phyloP scores from a whole-genome alignment of 441 rosid species.

The Theobroma grandiflorum region DNA sequence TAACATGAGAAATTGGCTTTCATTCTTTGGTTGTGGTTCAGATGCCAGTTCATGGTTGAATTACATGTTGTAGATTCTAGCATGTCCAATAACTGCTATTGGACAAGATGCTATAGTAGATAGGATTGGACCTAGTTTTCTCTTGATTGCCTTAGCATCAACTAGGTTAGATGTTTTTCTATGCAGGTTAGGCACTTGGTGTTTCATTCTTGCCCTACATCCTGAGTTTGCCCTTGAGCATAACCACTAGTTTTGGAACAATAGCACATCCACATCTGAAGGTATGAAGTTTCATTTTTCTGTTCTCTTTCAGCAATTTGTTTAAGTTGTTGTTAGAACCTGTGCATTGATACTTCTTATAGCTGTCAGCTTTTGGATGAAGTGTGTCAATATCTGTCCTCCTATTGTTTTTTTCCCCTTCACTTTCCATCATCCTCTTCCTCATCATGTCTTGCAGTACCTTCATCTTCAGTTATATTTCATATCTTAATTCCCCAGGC shows the following conservation, averaged over 20 bases:
- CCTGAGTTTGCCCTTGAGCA: conserved; percentile 33
- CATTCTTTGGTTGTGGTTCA: conserved; percentile 17
- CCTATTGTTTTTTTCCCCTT: conserved; percentile 16
- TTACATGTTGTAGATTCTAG: conserved; percentile 17
- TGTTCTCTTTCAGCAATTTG: conserved; percentile 6
- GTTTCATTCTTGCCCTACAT: conserved; percentile 36
- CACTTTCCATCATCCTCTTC: not conserved
- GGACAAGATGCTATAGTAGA: conserved; percentile 32
- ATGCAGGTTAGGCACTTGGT: conserved; percentile 65
- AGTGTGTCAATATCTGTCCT: not conserved
- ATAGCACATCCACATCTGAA: conserved; percentile 40
- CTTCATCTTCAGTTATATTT: conserved; percentile 10
- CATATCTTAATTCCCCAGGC: conserved; percentile 11
- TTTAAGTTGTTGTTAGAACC: not conserved
- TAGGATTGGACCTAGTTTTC: conserved; percentile 31
- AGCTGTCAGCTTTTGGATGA: not conserved
- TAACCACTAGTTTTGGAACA: conserved; percentile 35
- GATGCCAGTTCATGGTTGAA: not conserved
- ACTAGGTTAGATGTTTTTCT: conserved; percentile 59
- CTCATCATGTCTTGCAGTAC: conserved; percentile 5
- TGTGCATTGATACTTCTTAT: not conserved
- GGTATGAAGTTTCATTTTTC: conserved; percentile 47
- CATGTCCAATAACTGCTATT: conserved; percentile 26
- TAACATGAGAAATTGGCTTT: conserved; percentile 11
- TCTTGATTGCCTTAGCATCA: conserved; percentile 44